phyloP scores from a whole-genome alignment of 306 rosid species.

The Spatholobus suberectus region DNA sequence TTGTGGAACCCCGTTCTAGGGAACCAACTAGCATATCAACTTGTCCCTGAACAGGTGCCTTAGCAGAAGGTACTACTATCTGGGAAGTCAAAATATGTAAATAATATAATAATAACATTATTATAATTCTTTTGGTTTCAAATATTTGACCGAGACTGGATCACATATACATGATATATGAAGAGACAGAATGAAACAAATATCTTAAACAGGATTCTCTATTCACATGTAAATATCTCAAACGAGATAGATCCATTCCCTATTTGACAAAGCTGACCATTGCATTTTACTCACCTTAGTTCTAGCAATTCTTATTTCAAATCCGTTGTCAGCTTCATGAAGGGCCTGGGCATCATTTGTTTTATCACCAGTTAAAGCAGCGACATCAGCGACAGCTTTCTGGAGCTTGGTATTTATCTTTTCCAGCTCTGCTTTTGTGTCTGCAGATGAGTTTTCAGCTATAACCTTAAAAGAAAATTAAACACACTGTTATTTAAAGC shows the following conservation, averaged over 20 bases:
- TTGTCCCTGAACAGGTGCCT: too few species aligned
- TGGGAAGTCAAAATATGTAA: too few species aligned
- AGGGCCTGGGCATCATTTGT: conserved; percentile 99
- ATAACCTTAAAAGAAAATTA: too few species aligned
- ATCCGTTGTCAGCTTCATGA: conserved; percentile 98
- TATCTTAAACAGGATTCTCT: neutral
- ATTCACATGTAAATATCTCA: neutral
- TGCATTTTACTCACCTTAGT: conserved; percentile 71
- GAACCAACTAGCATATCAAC: too few species aligned
- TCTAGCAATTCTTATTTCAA: conserved; percentile 98
- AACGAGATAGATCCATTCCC: neutral
- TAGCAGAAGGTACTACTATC: too few species aligned
- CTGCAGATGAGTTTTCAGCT: too few species aligned
- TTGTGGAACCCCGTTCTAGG: too few species aligned
- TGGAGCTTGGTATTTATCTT: too few species aligned
- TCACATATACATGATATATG: neutral
- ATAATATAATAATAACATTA: too few species aligned
- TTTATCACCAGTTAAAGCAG: conserved; percentile 99
- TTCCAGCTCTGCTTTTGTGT: too few species aligned
- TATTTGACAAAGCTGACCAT: neutral
- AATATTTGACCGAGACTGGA: neutral
- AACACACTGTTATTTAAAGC: too few species aligned
- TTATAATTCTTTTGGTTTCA: conserved; percentile 27
- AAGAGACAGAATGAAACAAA: neutral
- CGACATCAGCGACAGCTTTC: too few species aligned